These are phyloP conservation scores for Erythrophleum fordii DNA, from an alignment of 306 rosid species.

Conservation along the genomic window DNA sequence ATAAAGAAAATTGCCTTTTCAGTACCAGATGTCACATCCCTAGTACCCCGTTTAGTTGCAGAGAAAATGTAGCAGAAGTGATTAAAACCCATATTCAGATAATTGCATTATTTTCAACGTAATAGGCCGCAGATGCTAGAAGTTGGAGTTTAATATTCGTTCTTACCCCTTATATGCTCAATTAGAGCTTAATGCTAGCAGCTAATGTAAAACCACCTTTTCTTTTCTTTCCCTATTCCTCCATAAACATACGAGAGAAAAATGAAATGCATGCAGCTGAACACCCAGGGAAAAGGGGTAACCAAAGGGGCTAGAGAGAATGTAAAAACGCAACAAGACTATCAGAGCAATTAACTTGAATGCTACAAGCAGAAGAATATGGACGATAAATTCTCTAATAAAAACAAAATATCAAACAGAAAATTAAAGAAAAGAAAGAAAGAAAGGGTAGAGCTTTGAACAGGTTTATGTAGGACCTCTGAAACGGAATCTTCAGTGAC, in stretches of 20 bases:
- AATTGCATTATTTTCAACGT: neutral
- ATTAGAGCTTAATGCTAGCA: neutral
- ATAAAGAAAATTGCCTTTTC: neutral
- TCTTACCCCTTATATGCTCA: neutral
- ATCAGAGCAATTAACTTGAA: neutral
- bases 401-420: neutral
- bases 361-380: neutral
- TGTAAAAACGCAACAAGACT: neutral
- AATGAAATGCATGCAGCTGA: neutral
- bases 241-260: neutral
- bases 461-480: neutral
- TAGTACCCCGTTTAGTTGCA: neutral
- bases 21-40: neutral
- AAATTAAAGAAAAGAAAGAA: neutral
- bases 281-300: neutral
- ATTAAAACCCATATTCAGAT: neutral
- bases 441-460: neutral
- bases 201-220: neutral
- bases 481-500: conserved; percentile 17
- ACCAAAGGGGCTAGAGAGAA: neutral
- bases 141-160: neutral
- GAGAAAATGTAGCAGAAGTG: conserved; percentile 29
- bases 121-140: neutral
- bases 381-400: neutral
- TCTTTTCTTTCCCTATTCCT: neutral